Base-by-base conservation (phyloP, 2,329 filamentous ascomycete species). In the Verruconis gallopava region DNA sequence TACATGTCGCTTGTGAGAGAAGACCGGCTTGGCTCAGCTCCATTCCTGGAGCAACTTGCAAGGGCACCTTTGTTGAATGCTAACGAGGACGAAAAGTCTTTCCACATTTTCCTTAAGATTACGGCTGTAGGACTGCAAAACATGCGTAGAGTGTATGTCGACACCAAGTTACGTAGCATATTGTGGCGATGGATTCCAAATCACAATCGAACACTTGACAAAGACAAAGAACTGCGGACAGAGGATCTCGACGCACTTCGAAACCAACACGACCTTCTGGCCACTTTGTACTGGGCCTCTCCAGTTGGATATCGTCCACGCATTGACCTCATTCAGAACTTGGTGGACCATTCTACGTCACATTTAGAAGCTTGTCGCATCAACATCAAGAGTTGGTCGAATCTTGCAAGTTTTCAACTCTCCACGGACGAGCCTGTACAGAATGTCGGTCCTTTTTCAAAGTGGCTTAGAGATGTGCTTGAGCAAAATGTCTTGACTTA, bases 211-310 rank as follows among this genome's bases (percentile, higher is more conserved):
- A 66, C 60, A 4, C 75, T 75, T 52, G 71, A 66, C 2, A 78
- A 77, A 51, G 74, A 78, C 20, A 60, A 71, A 45, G 56, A 64
- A 3, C 53, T 78, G 12, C 62, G 62, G 21, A 63, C 68, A 41
- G 62, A 67, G 43, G 73, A 73, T 47, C 56, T 78, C 11, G 66
- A 72, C 40, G 72, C 74, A 1, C 56, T 78, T 36, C 66, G 72
- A 37, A 79, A 78, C 48, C 73, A 79, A 45, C 73, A 77, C 47
- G 73, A 78, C 50, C 60, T 79, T 13, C 62, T 79, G 0, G 73
- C 69, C 42, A 73, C 71, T 3, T 58, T 79, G 12, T 77, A 77
- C 51, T 76, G 66, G 62, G 67, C 66, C 33, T 68, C 70, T 28
- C 73, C 74, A 19, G 55, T 67, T 20, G 59, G 62, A 2, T 69